phyloP scores from a whole-genome alignment of 352 stramenopile species.

The Lagenidium sp. region DNA sequence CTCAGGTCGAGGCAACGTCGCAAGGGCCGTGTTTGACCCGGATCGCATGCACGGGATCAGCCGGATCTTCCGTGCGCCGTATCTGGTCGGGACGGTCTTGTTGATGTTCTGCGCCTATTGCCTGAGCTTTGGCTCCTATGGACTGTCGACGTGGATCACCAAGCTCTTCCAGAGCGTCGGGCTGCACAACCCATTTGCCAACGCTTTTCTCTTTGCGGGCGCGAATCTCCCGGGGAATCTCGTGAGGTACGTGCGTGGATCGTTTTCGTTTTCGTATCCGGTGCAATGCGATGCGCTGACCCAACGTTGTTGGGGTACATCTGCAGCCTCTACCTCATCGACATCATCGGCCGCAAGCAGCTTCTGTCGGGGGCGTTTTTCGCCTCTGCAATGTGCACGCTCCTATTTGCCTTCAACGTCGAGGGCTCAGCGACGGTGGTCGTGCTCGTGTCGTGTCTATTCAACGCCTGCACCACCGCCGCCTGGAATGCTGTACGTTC shows the following conservation, averaged over 20 bases:
- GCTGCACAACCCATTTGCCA: slow-evolving; percentile 87
- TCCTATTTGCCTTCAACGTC: slow-evolving; percentile 77
- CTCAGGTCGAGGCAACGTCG: slow-evolving; percentile 44
- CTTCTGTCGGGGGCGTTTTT: slow-evolving; percentile 64
- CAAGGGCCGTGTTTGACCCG: slow-evolving; percentile 54
- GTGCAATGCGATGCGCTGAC: too few relatives aligned
- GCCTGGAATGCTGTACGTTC: slow-evolving; percentile 88
- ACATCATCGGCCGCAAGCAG: slow-evolving; percentile 56
- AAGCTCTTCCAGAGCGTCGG: slow-evolving; percentile 86
- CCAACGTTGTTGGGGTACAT: too few relatives aligned
- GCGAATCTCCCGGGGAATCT: slow-evolving; percentile 90
- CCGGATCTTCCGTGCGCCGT: slow-evolving; percentile 37
- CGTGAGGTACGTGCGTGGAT: slow-evolving; percentile 32
- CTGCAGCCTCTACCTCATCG: slow-evolving; percentile 53
- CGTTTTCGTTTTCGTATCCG: not conserved
- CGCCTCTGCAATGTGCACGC: slow-evolving; percentile 41
- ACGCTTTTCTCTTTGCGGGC: slow-evolving; percentile 88
- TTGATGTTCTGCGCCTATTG: slow-evolving; percentile 65
- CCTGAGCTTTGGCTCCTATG: slow-evolving; percentile 88
- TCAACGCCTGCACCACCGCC: slow-evolving; percentile 87
- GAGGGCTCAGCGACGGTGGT: slow-evolving; percentile 60
- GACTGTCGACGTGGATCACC: slow-evolving; percentile 92
- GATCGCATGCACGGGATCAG: slow-evolving; percentile 34
- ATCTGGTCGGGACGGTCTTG: slow-evolving; percentile 35
- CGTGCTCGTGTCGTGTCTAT: slow-evolving; percentile 83